phyloP scores from a whole-genome alignment of 768 basidiomycete genomes.

The Amanita inopinata region DNA sequence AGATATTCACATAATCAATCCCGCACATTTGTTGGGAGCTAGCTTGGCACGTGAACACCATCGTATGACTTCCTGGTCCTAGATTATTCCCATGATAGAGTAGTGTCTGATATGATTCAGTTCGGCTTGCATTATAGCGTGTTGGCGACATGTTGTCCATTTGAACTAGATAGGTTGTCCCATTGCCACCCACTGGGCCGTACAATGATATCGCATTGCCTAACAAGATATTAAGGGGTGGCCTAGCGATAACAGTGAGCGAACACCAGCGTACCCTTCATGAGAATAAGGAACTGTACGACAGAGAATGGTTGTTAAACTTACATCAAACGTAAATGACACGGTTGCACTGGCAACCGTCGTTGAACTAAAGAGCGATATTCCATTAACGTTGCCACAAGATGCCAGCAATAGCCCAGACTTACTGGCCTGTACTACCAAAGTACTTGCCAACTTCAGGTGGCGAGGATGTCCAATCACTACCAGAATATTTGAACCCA shows the following conservation, averaged over 20 bases:
- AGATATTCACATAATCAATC: constrained; percentile 6
- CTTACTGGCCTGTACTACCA: constrained; percentile 6
- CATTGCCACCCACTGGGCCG: not conserved
- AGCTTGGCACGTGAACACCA: constrained; percentile 4
- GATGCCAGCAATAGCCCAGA: no score
- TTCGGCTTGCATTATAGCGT: not conserved
- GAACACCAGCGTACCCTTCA: constrained; percentile 1
- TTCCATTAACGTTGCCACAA: no score
- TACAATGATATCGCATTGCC: constrained; percentile 8
- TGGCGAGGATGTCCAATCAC: constrained; percentile 1
- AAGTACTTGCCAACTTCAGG: not conserved
- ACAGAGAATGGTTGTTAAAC: not conserved
- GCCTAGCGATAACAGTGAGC: not conserved
- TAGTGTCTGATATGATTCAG: not conserved
- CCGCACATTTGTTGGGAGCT: not conserved
- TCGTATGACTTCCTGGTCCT: constrained; percentile 6
- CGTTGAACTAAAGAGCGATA: not conserved
- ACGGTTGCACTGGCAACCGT: not conserved
- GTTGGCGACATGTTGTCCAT: not conserved
- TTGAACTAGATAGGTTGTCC: not conserved
- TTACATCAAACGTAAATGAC: not conserved
- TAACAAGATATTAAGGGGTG: not conserved
- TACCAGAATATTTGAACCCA: constrained; percentile 3
- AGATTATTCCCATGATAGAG: constrained; percentile 9
- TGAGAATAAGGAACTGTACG: not conserved